Conservation (phyloP, 225 moss, liverwort and hornwort species). For the Anthoceros angustus region DNA sequence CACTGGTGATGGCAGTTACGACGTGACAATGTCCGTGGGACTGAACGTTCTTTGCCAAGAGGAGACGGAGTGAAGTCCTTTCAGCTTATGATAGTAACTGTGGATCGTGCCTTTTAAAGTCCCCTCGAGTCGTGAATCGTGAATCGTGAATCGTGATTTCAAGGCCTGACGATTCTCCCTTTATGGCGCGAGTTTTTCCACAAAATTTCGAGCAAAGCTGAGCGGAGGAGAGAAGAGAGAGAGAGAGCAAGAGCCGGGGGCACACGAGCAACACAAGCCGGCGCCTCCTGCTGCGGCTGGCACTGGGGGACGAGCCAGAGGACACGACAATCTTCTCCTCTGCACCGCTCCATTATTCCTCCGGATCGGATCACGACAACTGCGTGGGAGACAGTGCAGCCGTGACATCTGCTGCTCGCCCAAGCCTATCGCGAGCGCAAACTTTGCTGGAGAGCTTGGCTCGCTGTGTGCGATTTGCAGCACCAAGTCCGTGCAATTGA, state of each 20-base stretch:
- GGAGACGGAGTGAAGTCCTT: no score
- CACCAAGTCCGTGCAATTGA: no score
- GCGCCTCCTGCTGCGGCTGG: not conserved
- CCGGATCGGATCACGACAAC: not conserved
- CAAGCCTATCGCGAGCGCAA: not conserved
- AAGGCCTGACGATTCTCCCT: no score
- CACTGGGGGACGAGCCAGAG: not conserved
- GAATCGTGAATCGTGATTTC: no score
- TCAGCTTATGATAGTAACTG: no score
- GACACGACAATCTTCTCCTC: not conserved
- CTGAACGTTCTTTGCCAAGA: no score
- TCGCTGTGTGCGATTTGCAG: not conserved
- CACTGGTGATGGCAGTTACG: no score
- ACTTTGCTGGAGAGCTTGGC: not conserved
- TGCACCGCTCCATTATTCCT: not conserved
- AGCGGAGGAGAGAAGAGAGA: not conserved
- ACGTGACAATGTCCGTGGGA: no score
- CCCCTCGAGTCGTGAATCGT: no score
- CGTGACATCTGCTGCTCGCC: not conserved
- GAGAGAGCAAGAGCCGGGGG: not conserved
- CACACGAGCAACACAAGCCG: conserved; percentile 1
- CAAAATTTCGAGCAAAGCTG: not conserved
- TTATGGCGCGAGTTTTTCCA: no score
- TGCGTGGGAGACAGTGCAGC: not conserved
- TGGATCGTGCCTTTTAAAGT: no score